Evolutionary conservation across 805 yeast species (phyloP).

Genomic region (Pichia cephalocereana): DNA sequence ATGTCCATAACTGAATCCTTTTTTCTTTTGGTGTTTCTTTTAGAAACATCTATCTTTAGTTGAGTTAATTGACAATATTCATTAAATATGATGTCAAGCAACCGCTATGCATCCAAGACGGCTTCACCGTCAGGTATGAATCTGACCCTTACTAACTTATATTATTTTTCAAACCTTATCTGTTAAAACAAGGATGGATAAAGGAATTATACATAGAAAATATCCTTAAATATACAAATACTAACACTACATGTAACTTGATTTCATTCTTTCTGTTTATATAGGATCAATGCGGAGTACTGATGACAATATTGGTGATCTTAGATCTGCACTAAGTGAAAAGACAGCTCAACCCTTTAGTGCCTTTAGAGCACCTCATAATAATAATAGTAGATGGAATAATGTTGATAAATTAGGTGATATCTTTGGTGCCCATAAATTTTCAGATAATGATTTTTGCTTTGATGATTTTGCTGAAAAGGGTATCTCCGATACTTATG

Average conservation of each 20-base stretch:
- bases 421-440: constrained; percentile 22
- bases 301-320: not conserved
- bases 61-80: not conserved
- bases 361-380: constrained; percentile 38
- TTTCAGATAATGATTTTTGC: constrained; percentile 27
- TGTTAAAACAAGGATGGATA: too few species aligned
- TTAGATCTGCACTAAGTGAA: constrained; percentile 21
- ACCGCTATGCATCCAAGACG: not conserved
- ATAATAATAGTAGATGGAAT: constrained; percentile 35
- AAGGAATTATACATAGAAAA: too few species aligned
- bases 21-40: too few species aligned
- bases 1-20: too few species aligned
- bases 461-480: constrained; percentile 19
- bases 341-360: constrained; percentile 27
- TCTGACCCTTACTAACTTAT: not conserved
- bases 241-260: not conserved
- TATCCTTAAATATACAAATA: not conserved
- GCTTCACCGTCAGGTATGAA: constrained; percentile 5
- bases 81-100: not conserved
- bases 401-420: constrained; percentile 29
- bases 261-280: not conserved
- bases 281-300: not conserved
- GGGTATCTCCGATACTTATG: constrained; percentile 34
- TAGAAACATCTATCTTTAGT: not conserved
- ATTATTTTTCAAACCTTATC: not conserved